phyloP scores from a whole-genome alignment of 1,284 basidiomycete species.

The Ustilago loliicola region DNA sequence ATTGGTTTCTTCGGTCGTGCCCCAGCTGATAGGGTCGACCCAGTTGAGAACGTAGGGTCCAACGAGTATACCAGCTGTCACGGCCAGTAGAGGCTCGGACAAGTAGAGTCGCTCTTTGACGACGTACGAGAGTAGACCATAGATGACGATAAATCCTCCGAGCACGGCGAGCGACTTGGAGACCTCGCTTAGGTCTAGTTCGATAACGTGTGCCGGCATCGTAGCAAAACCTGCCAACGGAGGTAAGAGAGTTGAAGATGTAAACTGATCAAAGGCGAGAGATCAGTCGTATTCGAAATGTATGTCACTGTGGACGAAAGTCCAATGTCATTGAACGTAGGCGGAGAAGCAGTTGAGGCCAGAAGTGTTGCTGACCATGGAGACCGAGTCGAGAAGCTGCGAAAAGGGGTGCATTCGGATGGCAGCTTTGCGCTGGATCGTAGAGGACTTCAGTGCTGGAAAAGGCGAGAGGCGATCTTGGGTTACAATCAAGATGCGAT shows the following conservation, averaged over 20 bases:
- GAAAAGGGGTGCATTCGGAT: conserved; percentile 36
- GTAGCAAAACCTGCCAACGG: not conserved
- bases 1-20: conserved; percentile 48
- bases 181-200: conserved; percentile 62
- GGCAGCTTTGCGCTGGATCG: conserved; percentile 4
- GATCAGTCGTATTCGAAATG: conserved; percentile 27
- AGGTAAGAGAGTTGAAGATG: not conserved
- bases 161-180: conserved; percentile 65
- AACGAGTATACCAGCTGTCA: conserved; percentile 63
- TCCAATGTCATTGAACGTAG: conserved; percentile 44
- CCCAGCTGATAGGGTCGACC: conserved; percentile 66
- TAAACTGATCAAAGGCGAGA: not conserved
- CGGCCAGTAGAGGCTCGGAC: conserved; percentile 67
- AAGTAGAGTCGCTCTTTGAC: conserved; percentile 68
- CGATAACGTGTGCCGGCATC: conserved; percentile 54
- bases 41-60: conserved; percentile 68
- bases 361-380: conserved; percentile 31
- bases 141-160: conserved; percentile 67
- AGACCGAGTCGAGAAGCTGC: conserved; percentile 17
- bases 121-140: conserved; percentile 67
- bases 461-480: conserved; percentile 8
- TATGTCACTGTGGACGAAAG: conserved; percentile 31
- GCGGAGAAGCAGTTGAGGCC: conserved; percentile 29
- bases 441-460: conserved; percentile 30
- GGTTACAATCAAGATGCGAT: conserved; percentile 16